Evolutionary conservation across 2,329 filamentous ascomycete genomes (phyloP).

Genomic region (Arthrobotrys musiformis): DNA sequence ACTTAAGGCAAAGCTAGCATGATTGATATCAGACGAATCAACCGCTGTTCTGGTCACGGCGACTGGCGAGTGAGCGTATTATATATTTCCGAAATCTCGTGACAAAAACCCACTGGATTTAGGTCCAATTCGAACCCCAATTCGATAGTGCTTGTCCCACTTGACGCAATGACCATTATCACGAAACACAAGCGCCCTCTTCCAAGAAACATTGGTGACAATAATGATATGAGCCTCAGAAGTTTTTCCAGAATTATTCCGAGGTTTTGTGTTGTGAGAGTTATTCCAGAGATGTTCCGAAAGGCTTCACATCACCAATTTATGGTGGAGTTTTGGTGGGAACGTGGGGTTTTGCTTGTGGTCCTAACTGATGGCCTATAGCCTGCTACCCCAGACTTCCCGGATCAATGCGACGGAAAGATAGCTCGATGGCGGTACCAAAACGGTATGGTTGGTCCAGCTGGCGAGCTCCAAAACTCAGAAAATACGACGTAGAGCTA

Average conservation of each 20-base stretch:
- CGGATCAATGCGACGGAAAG: conserved; percentile 54
- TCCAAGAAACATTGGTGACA: background rate
- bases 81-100: conserved; percentile 23
- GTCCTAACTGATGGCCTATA: conserved; percentile 12
- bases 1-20: background rate
- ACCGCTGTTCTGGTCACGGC: background rate
- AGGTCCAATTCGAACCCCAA: conserved; percentile 9
- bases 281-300: conserved; percentile 53
- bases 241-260: conserved; percentile 51
- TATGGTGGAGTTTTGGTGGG: background rate
- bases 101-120: conserved; percentile 10
- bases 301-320: background rate
- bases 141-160: background rate
- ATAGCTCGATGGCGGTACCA: conserved; percentile 45
- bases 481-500: conserved; percentile 40
- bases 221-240: conserved; percentile 5
- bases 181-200: conserved; percentile 20
- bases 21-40: conserved; percentile 5
- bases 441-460: conserved; percentile 42
- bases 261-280: conserved; percentile 41
- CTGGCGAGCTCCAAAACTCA: conserved; percentile 53
- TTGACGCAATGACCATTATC: conserved; percentile 38
- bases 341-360: conserved; percentile 36
- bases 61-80: background rate
- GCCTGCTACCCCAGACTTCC: conserved; percentile 47